Conservation (phyloP, 169 alveolate species). For the Plasmodium vinckei region DNA sequence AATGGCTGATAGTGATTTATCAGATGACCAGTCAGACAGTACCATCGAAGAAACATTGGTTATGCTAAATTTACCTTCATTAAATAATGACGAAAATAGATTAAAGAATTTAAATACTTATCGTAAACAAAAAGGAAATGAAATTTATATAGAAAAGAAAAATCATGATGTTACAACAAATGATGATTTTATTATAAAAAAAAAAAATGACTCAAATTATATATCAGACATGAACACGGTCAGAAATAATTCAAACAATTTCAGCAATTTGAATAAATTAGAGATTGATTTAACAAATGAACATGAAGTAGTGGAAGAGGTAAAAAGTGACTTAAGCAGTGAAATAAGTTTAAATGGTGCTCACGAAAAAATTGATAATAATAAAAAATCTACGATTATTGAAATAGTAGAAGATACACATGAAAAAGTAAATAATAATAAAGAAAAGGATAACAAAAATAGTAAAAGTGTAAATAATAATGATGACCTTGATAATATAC, state of each 20-base stretch:
- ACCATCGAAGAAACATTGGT: conserved; percentile 71
- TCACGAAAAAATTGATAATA: not conserved
- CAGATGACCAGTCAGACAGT: conserved; percentile 47
- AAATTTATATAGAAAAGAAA: conserved; percentile 16
- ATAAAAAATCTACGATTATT: not conserved
- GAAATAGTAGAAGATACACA: not conserved
- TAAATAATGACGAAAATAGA: conserved; percentile 37
- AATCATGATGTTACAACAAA: not conserved
- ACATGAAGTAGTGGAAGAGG: not conserved
- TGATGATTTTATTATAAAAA: not conserved
- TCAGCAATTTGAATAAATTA: not conserved
- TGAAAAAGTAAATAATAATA: conserved; percentile 1
- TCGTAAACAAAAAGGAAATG: conserved; percentile 54
- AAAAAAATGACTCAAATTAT: not conserved
- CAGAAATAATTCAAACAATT: not conserved
- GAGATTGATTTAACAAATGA: conserved; percentile 45
- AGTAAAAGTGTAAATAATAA: not conserved
- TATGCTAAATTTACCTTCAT: conserved; percentile 60
- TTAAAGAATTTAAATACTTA: conserved; percentile 47
- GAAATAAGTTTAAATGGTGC: not conserved
- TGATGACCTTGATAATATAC: conserved; percentile 40
- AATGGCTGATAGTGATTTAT: conserved; percentile 2
- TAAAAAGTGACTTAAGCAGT: not conserved
- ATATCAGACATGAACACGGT: not conserved
- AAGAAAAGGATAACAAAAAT: not conserved